Conservation (phyloP, 306 rosid genomes). For the Gynostemma pentaphyllum region DNA sequence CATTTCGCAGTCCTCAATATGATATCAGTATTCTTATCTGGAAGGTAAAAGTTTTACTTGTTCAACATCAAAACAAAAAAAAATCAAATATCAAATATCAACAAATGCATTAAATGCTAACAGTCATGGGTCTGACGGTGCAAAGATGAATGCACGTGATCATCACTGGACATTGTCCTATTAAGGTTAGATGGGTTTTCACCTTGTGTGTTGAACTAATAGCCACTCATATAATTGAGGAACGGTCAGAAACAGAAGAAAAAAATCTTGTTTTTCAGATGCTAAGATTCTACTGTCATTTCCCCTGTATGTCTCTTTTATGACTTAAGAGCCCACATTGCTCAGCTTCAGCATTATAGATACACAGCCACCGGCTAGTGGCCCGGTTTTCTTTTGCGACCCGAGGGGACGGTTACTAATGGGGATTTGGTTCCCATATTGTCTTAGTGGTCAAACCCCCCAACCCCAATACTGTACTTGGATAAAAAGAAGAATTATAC, state of each 20-base stretch:
- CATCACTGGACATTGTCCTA: conserved; percentile 1
- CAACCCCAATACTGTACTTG: too few relatives aligned
- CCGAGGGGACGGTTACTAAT: too few relatives aligned
- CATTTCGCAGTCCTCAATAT: conserved; percentile 48
- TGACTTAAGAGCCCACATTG: neutral
- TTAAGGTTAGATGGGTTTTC: neutral
- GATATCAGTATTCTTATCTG: conserved; percentile 92
- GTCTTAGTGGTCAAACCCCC: too few relatives aligned
- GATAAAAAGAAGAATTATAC: neutral
- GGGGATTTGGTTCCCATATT: too few relatives aligned
- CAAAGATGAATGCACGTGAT: neutral
- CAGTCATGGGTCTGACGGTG: neutral
- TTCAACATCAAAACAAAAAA: neutral
- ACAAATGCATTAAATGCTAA: neutral
- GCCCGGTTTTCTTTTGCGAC: too few relatives aligned
- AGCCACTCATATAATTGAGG: neutral
- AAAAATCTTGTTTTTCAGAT: neutral
- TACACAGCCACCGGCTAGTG: too few relatives aligned
- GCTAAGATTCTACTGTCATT: neutral
- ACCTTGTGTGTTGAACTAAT: neutral
- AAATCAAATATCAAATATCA: neutral
- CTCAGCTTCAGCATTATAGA: too few relatives aligned
- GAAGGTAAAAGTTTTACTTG: conserved; percentile 54
- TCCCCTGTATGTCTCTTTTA: neutral
- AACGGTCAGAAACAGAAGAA: neutral